Base-by-base conservation (phyloP, 1,139 yeast genomes). In the Yarrowia galli region DNA sequence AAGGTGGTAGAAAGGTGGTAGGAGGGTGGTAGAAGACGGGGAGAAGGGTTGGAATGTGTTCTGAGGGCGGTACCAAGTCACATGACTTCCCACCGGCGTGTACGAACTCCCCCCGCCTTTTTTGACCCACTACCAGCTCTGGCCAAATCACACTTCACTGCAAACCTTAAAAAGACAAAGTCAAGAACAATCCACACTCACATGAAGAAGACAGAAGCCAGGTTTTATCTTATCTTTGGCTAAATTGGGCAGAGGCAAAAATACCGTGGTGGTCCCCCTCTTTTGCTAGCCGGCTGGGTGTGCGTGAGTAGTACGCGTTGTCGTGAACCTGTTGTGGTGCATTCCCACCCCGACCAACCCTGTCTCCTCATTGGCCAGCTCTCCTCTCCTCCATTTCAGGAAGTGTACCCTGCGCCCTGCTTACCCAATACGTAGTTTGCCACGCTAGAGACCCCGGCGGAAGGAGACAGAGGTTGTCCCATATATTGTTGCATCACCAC, bases 211-310 rank as follows among this genome's bases (percentile, higher is more conserved):
- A 58, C 64, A 58, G 51, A 43, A 42, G 40, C 42, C 64, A 28
- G 51, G 64, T 58, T 43, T 58, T 42, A 58, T 58, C 64, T 58
- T 58, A 58, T 58, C 64, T 58, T 58, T 58, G 51, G 64, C 64
- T 58, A 58, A 58, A 58, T 58, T 43, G 64, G 64, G 64, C 64
- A 58, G 64, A 58, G 51, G 51, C 51, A 58, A 58, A 58, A 58
- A 58, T 58, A 58, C 64, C 64, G 25, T 38, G 16, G 36, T 1
- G 18, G n/a, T 18, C 28, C 58, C 32, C 42, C 38, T 51, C 58
- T 51, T 49, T 51, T 28, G 43, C 25, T n/a, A n/a, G n/a, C n/a
- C n/a, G n/a, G n/a, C n/a, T n/a, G n/a, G n/a, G n/a, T n/a, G n/a
- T n/a, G n/a, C n/a, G n/a, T n/a, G n/a, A n/a, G n/a, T n/a, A n/a